A percentile compares a stretch with the other conserved stretches of the same genome.
These are phyloP conservation scores for Diospyros kaki DNA, from an alignment of 148 eudicot genomes.

Conservation along the genomic window DNA sequence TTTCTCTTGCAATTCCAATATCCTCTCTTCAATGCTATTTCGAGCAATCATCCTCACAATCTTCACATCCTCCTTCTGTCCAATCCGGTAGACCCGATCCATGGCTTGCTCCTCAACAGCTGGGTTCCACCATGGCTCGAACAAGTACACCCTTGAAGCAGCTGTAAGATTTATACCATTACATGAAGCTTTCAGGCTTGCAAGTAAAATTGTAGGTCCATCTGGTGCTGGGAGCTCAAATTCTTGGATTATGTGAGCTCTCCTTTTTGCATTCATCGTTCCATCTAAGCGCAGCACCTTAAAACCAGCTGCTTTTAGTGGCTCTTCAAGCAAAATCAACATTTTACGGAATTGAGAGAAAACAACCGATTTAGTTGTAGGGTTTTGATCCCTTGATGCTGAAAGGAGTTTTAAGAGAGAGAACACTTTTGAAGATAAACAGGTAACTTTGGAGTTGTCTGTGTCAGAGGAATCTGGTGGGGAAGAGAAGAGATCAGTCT, in stretches of 20 bases:
- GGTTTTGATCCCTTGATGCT: constrained; percentile 41
- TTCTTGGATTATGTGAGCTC: constrained; percentile 63
- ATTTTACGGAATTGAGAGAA: constrained; percentile 87
- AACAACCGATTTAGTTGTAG: constrained; percentile 59
- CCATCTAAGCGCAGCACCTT: constrained; percentile 77
- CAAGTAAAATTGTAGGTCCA: constrained; percentile 74
- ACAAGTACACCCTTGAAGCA: constrained; percentile 69
- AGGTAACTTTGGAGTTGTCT: constrained; percentile 15
- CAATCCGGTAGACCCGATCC: constrained; percentile 93
- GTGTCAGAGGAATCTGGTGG: constrained; percentile 52
- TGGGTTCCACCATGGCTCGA: constrained; percentile 99
- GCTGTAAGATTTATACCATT: constrained; percentile 81
- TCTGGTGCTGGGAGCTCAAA: constrained; percentile 42
- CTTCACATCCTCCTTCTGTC: constrained; percentile 79
- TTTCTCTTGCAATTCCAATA: constrained; percentile 75
- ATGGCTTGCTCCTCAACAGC: constrained; percentile 96
- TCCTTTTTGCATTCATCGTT: constrained; percentile 72
- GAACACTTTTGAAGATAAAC: constrained; percentile 61
- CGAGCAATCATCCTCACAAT: constrained; percentile 80
- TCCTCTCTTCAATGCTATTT: constrained; percentile 85
- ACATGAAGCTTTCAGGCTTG: constrained; percentile 88
- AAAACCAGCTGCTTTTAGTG: constrained; percentile 70
- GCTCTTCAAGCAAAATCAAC: constrained; percentile 77
- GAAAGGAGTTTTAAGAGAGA: constrained; percentile 63
- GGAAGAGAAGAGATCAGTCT: constrained; percentile 73